Base-by-base conservation (phyloP, 441 rosid species). In the Aleurites moluccanus region DNA sequence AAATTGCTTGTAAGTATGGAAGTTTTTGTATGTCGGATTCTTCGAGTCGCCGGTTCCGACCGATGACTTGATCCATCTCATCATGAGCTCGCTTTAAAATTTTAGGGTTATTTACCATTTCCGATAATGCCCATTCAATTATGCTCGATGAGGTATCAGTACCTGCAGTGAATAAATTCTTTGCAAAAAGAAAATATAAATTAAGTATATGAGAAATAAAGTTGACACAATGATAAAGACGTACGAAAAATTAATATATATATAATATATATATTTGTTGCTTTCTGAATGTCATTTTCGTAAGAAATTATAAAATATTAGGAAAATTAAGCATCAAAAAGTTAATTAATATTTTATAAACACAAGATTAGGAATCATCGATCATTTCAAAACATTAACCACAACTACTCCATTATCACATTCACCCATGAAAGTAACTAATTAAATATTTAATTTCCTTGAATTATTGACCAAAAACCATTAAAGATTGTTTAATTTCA, bases 11-110 rank as follows among this genome's bases (percentile, higher is more conserved):
- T 9, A 87, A 45, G 70, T 83, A 89, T 9, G 85, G 84, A 52
- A 89, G 90, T 6, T 84, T 85, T 1, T 74, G 68, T 45, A 89
- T 15, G 82, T 86, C 90, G 0, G 88, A 85, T 70, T 89, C 93
- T 53, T 80, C 57, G 0, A 87, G 86, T 64, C 91, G 70, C 11
- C 90, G 83, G 62, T 81, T 71, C 45, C 83, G 73, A 3, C 93
- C 93, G 7, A 89, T 85, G 20, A 87, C 93, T 53, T 66, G 61
- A 57, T 89, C 93, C 91, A 87, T 89, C 83, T 89, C 91, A 0
- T 82, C 86, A 0, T 89, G 93, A 16, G 88, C 90, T 6, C 71
- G 49, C 27, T 70, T 80, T 7, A 89, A 50, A 44, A 89, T 85
- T 40, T 42, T 76, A 0, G 88, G 88, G 60, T 81, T 87, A 14